Evolutionary conservation across 2,329 filamentous ascomycete genomes (phyloP).

Genomic region (Lasiodiplodia theobromae): DNA sequence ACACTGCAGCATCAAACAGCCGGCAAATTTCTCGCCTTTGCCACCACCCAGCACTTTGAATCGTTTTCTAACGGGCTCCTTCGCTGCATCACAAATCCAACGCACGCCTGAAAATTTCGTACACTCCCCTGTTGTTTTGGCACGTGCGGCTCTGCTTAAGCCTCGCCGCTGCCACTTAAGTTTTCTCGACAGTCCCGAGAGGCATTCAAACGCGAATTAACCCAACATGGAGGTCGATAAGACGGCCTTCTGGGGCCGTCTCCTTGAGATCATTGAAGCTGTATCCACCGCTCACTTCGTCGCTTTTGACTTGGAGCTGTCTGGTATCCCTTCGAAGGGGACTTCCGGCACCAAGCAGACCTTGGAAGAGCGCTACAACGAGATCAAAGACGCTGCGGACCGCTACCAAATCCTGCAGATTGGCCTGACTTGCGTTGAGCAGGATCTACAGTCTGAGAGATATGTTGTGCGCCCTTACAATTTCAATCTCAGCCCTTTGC

Average conservation of each 20-base stretch:
- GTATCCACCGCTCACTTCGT: slow-evolving; percentile 68
- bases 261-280: slow-evolving; percentile 64
- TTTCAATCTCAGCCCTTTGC: slow-evolving; percentile 65
- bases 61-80: neutral
- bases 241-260: slow-evolving; percentile 55
- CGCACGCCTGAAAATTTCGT: neutral
- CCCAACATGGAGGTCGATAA: slow-evolving; percentile 64
- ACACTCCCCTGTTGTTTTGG: neutral
- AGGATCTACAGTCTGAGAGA: slow-evolving; percentile 59
- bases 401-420: slow-evolving; percentile 70
- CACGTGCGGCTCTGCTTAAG: neutral
- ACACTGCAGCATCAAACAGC: slow-evolving; percentile 7
- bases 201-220: slow-evolving; percentile 40
- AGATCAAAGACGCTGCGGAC: slow-evolving; percentile 66
- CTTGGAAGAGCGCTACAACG: slow-evolving; percentile 67
- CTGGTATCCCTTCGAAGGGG: slow-evolving; percentile 60
- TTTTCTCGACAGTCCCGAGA: neutral
- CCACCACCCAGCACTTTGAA: neutral
- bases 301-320: slow-evolving; percentile 71
- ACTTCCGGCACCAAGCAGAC: slow-evolving; percentile 51
- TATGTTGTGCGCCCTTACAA: slow-evolving; percentile 71
- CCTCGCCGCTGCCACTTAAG: neutral
- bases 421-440: slow-evolving; percentile 70
- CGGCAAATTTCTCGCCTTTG: neutral
- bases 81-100: neutral